Percentiles rank a stretch among this genome's conserved stretches.
These are phyloP conservation scores for Allantophomopsis cytisporea DNA, from an alignment of 2,329 filamentous ascomycete genomes.

Conservation along the genomic window DNA sequence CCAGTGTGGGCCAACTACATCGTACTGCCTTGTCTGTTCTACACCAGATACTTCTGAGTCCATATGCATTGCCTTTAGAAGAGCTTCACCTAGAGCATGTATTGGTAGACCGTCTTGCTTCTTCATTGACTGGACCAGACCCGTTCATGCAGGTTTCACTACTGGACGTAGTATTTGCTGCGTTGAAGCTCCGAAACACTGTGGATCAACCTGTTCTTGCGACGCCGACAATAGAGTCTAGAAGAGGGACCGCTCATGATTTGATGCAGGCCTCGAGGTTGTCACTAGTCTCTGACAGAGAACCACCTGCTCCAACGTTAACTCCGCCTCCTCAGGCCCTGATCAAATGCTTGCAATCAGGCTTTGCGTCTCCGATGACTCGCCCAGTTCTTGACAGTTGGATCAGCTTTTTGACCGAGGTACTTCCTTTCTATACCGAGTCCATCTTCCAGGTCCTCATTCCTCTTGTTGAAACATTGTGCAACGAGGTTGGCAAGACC, in stretches of 20 bases:
- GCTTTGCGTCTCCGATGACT: slow-evolving; percentile 62
- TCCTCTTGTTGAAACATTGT: slow-evolving; percentile 82
- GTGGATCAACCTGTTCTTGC: slow-evolving; percentile 16
- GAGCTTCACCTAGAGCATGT: slow-evolving; percentile 55
- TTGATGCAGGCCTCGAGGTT: slow-evolving; percentile 18
- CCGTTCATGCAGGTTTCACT: slow-evolving; percentile 64
- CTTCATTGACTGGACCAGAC: slow-evolving; percentile 46
- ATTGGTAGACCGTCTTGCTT: slow-evolving; percentile 54
- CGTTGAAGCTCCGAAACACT: slow-evolving; percentile 50
- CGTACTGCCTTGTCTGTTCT: slow-evolving; percentile 57
- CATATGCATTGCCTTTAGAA: slow-evolving; percentile 42
- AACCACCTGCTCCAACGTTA: slow-evolving; percentile 23
- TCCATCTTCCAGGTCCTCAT: slow-evolving; percentile 84
- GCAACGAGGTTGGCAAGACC: slow-evolving; percentile 57
- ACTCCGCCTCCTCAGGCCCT: slow-evolving; percentile 54
- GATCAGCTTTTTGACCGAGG: slow-evolving; percentile 74
- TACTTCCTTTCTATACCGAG: slow-evolving; percentile 70
- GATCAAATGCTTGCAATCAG: slow-evolving; percentile 74
- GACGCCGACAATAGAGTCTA: slow-evolving; percentile 4
- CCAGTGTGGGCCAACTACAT: slow-evolving; percentile 52
- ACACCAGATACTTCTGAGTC: slow-evolving; percentile 53
- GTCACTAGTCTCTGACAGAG: slow-evolving; percentile 24
- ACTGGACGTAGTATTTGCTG: slow-evolving; percentile 63
- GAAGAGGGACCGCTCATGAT: not conserved
- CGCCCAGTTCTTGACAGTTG: slow-evolving; percentile 78